phyloP scores from a whole-genome alignment of 352 stramenopile genomes.

The Globisporangium parvum region DNA sequence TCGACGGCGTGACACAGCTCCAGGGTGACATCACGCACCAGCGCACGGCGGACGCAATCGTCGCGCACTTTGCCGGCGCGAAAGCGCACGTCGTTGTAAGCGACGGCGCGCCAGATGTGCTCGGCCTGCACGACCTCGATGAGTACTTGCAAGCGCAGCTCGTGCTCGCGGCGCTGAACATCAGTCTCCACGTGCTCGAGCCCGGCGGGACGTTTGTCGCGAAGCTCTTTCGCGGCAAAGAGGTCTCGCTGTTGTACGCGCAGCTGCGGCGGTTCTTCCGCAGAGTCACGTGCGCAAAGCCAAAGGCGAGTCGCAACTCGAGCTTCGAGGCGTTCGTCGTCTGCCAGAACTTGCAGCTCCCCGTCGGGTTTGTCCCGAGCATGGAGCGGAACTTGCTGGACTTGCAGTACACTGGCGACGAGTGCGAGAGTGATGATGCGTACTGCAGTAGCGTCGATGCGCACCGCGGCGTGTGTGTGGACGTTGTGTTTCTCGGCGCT shows the following conservation, averaged over 20 bases:
- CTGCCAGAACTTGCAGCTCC: conserved; percentile 56
- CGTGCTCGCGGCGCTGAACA: conserved; percentile 73
- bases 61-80: conserved; percentile 56
- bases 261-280: conserved; percentile 68
- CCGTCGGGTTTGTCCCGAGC: conserved; percentile 37
- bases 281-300: conserved; percentile 76
- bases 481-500: conserved; percentile 65
- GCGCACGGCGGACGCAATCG: conserved; percentile 63
- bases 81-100: conserved; percentile 97
- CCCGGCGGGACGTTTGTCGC: conserved; percentile 71
- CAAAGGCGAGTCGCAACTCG: conserved; percentile 79
- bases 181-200: conserved; percentile 72
- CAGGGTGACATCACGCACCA: conserved; percentile 84
- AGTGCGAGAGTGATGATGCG: conserved; percentile 19
- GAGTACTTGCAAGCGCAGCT: conserved; percentile 81
- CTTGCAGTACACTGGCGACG: conserved; percentile 45
- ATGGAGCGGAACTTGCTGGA: conserved; percentile 76
- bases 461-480: conserved; percentile 40
- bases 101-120: conserved; percentile 98
- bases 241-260: conserved; percentile 66
- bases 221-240: conserved; percentile 83
- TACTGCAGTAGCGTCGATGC: conserved; percentile 26
- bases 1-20: conserved; percentile 77
- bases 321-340: conserved; percentile 83
- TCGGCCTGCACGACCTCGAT: conserved; percentile 74